Evolutionary conservation across 2,329 filamentous ascomycete species (phyloP).

Genomic region (Hymenoscyphus fraxineus): DNA sequence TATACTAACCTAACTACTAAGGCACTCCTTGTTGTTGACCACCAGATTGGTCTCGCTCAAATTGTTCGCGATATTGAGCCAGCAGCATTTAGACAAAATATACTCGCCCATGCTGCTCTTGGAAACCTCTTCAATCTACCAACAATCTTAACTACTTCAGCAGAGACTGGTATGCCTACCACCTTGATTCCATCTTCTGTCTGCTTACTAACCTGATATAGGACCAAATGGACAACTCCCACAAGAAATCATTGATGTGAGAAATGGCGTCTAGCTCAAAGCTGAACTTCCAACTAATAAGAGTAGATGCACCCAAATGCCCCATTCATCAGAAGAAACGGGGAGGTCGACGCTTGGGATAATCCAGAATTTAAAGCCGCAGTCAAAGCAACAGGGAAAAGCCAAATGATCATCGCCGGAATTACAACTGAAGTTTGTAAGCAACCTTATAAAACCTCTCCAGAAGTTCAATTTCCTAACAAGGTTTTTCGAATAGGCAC

Average conservation of each 20-base stretch:
- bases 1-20: constrained; percentile 22
- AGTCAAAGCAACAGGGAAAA: constrained; percentile 60
- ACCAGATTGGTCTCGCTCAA: constrained; percentile 56
- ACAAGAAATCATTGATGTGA: constrained; percentile 57
- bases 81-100: constrained; percentile 61
- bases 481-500: constrained; percentile 45
- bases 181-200: background rate
- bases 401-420: constrained; percentile 68
- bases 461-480: background rate
- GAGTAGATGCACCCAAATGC: constrained; percentile 56
- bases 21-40: constrained; percentile 55
- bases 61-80: constrained; percentile 64
- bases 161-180: constrained; percentile 46
- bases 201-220: constrained; percentile 13
- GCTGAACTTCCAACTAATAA: background rate
- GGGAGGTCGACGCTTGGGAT: constrained; percentile 76
- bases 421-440: constrained; percentile 71
- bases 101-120: constrained; percentile 64
- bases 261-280: background rate
- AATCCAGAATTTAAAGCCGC: constrained; percentile 65
- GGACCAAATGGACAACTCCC: constrained; percentile 70
- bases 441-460: constrained; percentile 14
- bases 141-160: constrained; percentile 66
- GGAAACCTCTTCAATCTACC: constrained; percentile 65
- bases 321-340: constrained; percentile 62